Conservation (phyloP, 2,329 filamentous ascomycete genomes). For the Nannizzia gypsea region DNA sequence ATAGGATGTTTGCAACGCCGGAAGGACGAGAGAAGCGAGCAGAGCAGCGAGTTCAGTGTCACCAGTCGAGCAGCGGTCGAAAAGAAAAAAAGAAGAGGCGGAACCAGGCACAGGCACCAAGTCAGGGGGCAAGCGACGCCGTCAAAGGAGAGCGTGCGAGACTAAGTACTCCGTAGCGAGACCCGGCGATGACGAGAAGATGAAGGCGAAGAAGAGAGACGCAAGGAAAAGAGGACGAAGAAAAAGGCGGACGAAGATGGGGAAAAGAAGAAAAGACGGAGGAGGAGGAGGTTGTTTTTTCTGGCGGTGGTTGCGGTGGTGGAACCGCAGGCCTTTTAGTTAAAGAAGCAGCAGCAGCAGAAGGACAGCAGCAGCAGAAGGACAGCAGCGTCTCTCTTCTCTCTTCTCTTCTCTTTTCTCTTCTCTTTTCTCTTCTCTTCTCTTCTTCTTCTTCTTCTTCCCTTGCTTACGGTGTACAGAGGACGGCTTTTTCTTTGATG, state of each 20-base stretch:
- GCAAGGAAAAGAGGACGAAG: not conserved
- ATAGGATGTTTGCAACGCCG: conserved; percentile 1
- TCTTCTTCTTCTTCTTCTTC: not conserved
- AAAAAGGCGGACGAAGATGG: not conserved
- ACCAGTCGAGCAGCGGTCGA: no score
- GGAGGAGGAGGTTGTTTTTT: not conserved
- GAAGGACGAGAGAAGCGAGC: not conserved
- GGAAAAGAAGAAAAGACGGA: not conserved
- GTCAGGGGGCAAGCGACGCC: not conserved
- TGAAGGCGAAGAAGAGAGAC: not conserved
- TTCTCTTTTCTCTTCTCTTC: not conserved
- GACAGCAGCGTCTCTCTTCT: not conserved
- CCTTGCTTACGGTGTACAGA: not conserved
- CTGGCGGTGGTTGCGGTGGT: no score
- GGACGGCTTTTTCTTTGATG: not conserved
- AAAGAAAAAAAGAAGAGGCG: no score
- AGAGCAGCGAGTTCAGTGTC: no score
- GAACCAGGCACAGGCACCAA: not conserved
- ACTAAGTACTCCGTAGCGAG: not conserved
- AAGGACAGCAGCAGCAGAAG: no score
- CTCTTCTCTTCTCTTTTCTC: not conserved
- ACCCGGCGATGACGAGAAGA: not conserved
- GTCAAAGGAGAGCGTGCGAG: not conserved
- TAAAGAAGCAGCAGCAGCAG: no score
- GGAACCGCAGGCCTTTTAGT: not conserved